Percentiles rank a stretch among this genome's conserved stretches.
Evolutionary conservation across 2,329 filamentous ascomycete genomes (phyloP).

Genomic region (Geosmithia morbida): DNA sequence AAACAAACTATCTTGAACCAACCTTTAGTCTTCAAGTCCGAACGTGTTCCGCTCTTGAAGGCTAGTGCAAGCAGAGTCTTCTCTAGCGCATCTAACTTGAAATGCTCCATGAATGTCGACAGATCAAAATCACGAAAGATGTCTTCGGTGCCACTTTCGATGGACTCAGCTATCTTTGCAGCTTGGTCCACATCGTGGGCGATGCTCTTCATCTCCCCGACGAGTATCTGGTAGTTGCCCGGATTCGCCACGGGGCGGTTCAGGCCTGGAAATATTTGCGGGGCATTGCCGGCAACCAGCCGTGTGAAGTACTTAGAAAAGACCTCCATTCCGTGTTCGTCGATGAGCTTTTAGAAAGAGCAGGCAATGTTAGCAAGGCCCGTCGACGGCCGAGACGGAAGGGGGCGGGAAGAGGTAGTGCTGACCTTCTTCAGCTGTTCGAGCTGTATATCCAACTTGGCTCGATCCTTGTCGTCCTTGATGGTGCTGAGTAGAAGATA

Average conservation of each 20-base stretch:
- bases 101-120: conserved; percentile 90
- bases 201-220: conserved; percentile 76
- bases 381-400: not conserved
- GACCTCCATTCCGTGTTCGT: conserved; percentile 98
- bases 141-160: conserved; percentile 82
- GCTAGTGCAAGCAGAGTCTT: conserved; percentile 81
- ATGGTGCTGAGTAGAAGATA: conserved; percentile 88
- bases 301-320: conserved; percentile 92
- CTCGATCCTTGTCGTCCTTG: conserved; percentile 80
- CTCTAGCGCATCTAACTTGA: conserved; percentile 77
- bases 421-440: conserved; percentile 85
- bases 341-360: conserved; percentile 54
- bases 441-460: conserved; percentile 84
- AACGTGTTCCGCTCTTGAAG: conserved; percentile 68
- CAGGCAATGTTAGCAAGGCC: conserved; percentile 1
- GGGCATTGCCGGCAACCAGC: conserved; percentile 79
- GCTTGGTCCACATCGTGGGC: conserved; percentile 69
- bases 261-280: conserved; percentile 74
- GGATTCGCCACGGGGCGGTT: conserved; percentile 60
- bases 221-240: conserved; percentile 72
- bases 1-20: conserved; percentile 9
- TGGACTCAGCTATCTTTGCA: conserved; percentile 80
- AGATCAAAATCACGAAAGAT: conserved; percentile 93
- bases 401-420: not conserved
- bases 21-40: conserved; percentile 86